phyloP scores from a whole-genome alignment of 257 asterid species.

The Datura wrightii region DNA sequence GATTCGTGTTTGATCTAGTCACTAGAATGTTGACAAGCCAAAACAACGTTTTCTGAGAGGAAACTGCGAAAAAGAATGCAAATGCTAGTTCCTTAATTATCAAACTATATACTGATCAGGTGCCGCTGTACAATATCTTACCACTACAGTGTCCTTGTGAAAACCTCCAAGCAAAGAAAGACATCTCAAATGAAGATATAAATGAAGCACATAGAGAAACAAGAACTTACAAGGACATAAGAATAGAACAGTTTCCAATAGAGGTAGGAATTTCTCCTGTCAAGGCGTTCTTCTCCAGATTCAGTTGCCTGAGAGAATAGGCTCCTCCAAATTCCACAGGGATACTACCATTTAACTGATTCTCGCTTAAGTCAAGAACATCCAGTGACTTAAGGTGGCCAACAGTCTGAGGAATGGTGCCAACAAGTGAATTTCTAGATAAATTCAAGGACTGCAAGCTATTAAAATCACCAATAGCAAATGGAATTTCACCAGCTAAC shows the following conservation, averaged over 20 bases:
- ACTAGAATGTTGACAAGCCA: not conserved
- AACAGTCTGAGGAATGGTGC: constrained; percentile 60
- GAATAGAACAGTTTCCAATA: constrained; percentile 61
- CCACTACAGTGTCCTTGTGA: not conserved
- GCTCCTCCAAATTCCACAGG: constrained; percentile 74
- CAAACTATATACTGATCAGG: constrained; percentile 8
- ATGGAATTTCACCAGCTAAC: constrained; percentile 66
- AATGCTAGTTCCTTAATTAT: not conserved
- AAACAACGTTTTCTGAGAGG: not conserved
- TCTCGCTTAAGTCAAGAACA: constrained; percentile 68
- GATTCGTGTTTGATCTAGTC: not conserved
- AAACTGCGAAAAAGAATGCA: not conserved
- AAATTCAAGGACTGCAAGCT: constrained; percentile 61
- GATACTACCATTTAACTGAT: constrained; percentile 71
- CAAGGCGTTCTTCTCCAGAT: constrained; percentile 61
- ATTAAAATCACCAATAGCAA: constrained; percentile 55
- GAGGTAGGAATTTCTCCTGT: constrained; percentile 68
- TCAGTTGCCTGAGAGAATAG: constrained; percentile 58
- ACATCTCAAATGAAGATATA: not conserved
- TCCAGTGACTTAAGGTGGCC: constrained; percentile 53
- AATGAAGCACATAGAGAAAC: constrained; percentile 27
- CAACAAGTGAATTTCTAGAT: constrained; percentile 57
- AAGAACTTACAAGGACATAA: constrained; percentile 68
- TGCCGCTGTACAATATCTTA: not conserved
- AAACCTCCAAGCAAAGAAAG: constrained; percentile 7